phyloP scores from a whole-genome alignment of 192 early-diverging fungal genomes.

The Coemansia sp. region DNA sequence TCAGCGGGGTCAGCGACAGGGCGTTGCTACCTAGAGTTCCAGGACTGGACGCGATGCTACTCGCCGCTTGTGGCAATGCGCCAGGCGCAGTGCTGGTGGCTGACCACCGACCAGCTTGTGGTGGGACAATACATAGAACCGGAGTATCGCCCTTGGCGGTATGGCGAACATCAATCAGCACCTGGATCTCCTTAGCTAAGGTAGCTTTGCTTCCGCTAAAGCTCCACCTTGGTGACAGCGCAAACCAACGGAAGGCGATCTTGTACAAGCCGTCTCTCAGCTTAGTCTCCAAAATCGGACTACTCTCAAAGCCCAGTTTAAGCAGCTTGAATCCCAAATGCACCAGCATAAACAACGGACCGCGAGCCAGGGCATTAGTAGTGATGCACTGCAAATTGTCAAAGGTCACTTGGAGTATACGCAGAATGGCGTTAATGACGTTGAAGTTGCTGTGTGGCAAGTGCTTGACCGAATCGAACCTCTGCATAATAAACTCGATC shows the following conservation, averaged over 20 bases:
- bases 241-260: slow-evolving; percentile 85
- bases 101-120: slow-evolving; percentile 14
- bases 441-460: slow-evolving; percentile 67
- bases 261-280: slow-evolving; percentile 68
- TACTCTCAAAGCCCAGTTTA: slow-evolving; percentile 65
- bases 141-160: slow-evolving; percentile 66
- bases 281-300: slow-evolving; percentile 65
- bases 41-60: neutral
- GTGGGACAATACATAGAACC: slow-evolving; percentile 38
- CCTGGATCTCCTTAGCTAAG: slow-evolving; percentile 63
- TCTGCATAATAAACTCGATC: slow-evolving; percentile 84
- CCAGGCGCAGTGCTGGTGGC: neutral
- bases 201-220: slow-evolving; percentile 74
- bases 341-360: slow-evolving; percentile 79
- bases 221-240: slow-evolving; percentile 74
- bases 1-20: neutral
- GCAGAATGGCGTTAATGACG: slow-evolving; percentile 74
- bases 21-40: neutral
- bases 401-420: slow-evolving; percentile 82
- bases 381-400: slow-evolving; percentile 48
- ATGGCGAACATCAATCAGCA: slow-evolving; percentile 68
- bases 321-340: slow-evolving; percentile 75
- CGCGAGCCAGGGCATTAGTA: slow-evolving; percentile 73
- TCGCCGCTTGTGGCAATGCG: neutral
- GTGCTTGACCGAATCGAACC: slow-evolving; percentile 83